Evolutionary conservation across 1,139 yeast genomes (phyloP).

Genomic region (Debaryomyces udenii): DNA sequence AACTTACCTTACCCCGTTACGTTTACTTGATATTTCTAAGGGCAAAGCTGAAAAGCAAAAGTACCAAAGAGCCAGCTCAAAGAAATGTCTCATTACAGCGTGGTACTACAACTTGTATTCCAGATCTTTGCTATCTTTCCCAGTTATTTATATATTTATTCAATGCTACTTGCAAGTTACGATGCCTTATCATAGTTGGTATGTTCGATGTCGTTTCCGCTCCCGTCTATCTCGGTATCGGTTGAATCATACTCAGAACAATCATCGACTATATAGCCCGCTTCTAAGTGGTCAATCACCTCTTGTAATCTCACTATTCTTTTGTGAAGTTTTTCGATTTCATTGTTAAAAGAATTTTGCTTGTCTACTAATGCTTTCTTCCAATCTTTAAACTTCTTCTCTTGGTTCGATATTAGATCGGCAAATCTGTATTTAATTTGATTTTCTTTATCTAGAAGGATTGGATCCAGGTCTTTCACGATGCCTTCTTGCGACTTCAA

Average conservation of each 20-base stretch:
- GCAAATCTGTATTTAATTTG: conserved; percentile 50
- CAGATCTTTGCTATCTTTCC: too few relatives aligned
- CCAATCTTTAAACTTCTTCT: conserved; percentile 68
- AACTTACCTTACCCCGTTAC: too few relatives aligned
- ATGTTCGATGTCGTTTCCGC: neutral
- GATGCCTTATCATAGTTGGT: too few relatives aligned
- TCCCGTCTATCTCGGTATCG: conserved; percentile 14
- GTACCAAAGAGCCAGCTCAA: too few relatives aligned
- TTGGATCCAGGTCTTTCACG: conserved; percentile 49
- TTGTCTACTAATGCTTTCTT: conserved; percentile 55
- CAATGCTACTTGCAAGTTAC: too few relatives aligned
- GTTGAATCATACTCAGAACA: conserved; percentile 1
- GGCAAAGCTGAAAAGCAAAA: too few relatives aligned
- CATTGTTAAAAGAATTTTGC: conserved; percentile 59
- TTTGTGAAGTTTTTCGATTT: conserved; percentile 49
- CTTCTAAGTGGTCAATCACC: conserved; percentile 28
- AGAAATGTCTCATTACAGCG: too few relatives aligned
- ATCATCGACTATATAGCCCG: conserved; percentile 8
- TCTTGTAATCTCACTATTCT: conserved; percentile 39
- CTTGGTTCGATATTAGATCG: conserved; percentile 55
- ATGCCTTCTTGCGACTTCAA: conserved; percentile 40
- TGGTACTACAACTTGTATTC: too few relatives aligned
- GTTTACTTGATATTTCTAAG: too few relatives aligned
- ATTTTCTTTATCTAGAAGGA: conserved; percentile 48
- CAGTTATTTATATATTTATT: too few relatives aligned